Evolutionary conservation across 768 basidiomycete species (phyloP), one percentile per base, ranked within the genome.

Genomic region (Tylopilus cervinicoccineus): DNA sequence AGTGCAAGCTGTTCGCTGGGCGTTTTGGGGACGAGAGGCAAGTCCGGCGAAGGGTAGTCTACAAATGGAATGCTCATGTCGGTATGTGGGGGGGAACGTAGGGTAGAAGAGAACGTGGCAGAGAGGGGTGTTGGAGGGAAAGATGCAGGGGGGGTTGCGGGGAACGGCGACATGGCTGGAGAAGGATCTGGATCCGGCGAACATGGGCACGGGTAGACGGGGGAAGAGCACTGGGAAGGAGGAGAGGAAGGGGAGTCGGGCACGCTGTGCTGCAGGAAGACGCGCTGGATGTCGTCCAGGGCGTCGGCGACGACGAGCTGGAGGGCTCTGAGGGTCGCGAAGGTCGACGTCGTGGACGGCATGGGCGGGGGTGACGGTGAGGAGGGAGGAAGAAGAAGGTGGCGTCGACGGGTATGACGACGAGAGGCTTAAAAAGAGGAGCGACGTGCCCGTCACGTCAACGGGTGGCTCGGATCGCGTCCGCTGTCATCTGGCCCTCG

Each of bases 261-360:
- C 4, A 40, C 8, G 11, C 5, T 27, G 1, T 32, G 45, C 14
- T 62, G 61, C 24, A 68, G 62, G 60, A 83, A 86, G 43, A 84
- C 69, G 43, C 69, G 70, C 63, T 86, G 80, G 14, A 88, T 83
- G 56, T 85, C 82, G 65, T 80, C 76, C 53, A 88, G 67, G 22
- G 85, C 84, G 54, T 83, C 73, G 57, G 79, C 81, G 55, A 88
- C 77, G 59, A 88, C 76, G 53, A 75, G 66, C 53, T 86, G 80
- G 36, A 88, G 76, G 28, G 79, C 77, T 38, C 78, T 78, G 45
- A 88, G 76, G 46, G 75, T 72, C 26, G 80, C 72, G 55, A 88
- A 81, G 44, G 86, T 83, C 79, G 70, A 59, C 55, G 78, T 78
- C 53, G 65, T 34, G 34, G 57, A 50, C 9, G 62, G 43, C 62